Evolutionary conservation across 768 basidiomycete species (phyloP), one percentile per base, ranked within the genome.

Genomic region (Artomyces pyxidatus): DNA sequence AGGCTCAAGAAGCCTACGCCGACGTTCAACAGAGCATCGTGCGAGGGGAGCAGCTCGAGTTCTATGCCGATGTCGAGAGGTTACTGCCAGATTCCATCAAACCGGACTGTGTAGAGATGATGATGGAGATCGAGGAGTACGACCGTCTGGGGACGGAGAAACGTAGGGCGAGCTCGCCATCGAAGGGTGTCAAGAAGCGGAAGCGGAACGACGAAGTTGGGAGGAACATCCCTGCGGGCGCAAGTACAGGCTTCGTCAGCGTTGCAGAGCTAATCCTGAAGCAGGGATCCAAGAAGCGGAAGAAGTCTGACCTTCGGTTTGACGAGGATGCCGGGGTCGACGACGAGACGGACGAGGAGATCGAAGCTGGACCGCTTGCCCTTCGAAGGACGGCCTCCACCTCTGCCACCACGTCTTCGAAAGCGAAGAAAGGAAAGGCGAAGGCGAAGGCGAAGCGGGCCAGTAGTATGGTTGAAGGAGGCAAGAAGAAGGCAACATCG

Each of bases 11-110:
- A 37, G 81, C 80, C 2, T 95, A 99, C 67, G 78, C 82, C 53
- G 83, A 89, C 57, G 88, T 98, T 2, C 95, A 98, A 63, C 83
- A 79, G 58, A 76, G 83, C 37, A 96, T 99, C 62, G 76, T 83
- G 42, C 81, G 83, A 47, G 92, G 92, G 22, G 83, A 88, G 47
- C 76, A 85, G 53, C 80, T 96, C 27, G 93, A 98, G 63, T 75
- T 98, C 9, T 99, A 92, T 59, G 82, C 75, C n/a, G 96, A 99
- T 62, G 88, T 95, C 44, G 79, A 83, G 50, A 85, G 91, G 0
- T 70, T 99, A 10, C 69, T 98, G 3, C 93, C 95, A 0, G 78
- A 76, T 30, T 75, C 88, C 53, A 66, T 84, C 54, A 82, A 84
- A 38, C 93, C 93, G 0, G 72, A 79, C 51, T 85, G 81, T 56